Base-by-base conservation (phyloP, 306 rosid genomes). In the Trifolium pratense region DNA sequence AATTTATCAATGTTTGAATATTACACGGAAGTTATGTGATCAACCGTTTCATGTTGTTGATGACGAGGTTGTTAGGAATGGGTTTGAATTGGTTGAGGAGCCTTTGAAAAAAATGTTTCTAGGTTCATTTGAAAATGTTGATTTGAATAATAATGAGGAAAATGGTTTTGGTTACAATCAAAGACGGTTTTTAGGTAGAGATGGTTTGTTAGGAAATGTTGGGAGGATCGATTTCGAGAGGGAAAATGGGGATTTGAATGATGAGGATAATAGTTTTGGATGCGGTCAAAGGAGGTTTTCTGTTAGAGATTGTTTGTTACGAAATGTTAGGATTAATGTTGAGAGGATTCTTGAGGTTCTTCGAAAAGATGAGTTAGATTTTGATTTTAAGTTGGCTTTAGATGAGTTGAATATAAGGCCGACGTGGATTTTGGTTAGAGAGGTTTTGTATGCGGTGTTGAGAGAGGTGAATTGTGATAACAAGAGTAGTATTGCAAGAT, bases 371-470 rank as follows among this genome's bases (percentile, higher is more conserved):
- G 86, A 89, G 7, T 91, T 90, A 0, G 95, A 92, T 32, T 76
- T 85, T 16, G 89, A 94, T 78, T 66, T 93, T 3, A 87, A 84
- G 75, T 39, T 34, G 61, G 87, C 84, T 68, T 77, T 94, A 70
- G 76, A 78, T 74, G 92, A 88, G 74, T 86, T 91, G 83, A 40
- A 39, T 5, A 13, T 94, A 7, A 80, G 76, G 79, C 78, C 87
- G 63, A 84, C 97, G 0, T 91, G 92, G 80, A 75, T 79, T 40
- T 87, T 94, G 48, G 96, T 88, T 75, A 89, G 93, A 78, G 90
- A 90, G 66, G 96, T 94, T 70, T 85, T 94, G 20, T 63, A 76
- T 66, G 87, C 87, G 45, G 75, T 94, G 34, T 81, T 89, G 90
- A 88, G 42, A 73, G 65, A 76, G 17, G 53, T 84, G 32, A 82